Percentiles rank a stretch among this genome's conserved stretches.
Conservation (phyloP, 108 stramenopile species). For the Cylindrotheca fusiformis region DNA sequence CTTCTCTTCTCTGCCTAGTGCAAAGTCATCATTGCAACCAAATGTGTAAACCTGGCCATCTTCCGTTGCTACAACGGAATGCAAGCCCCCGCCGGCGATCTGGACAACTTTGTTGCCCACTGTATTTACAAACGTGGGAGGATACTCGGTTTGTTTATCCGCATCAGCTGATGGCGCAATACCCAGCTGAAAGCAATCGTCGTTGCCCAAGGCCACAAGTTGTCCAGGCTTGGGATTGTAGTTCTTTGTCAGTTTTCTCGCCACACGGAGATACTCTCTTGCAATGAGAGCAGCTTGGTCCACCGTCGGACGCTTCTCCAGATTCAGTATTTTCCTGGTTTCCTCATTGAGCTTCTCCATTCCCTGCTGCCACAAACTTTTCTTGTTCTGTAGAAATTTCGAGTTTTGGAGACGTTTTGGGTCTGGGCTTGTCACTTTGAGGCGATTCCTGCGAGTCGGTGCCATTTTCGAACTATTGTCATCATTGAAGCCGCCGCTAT, state of each 20-base stretch:
- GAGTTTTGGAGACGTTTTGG: not conserved
- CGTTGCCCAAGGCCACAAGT: slow-evolving; percentile 9
- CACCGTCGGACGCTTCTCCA: not conserved
- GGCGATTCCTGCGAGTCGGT: not conserved
- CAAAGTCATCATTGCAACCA: slow-evolving; percentile 90
- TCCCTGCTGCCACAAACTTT: slow-evolving; percentile 1
- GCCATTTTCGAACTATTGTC: not conserved
- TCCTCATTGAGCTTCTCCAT: slow-evolving; percentile 5
- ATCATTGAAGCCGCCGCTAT: not conserved
- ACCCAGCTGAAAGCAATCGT: slow-evolving; percentile 13
- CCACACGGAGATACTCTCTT: slow-evolving; percentile 1
- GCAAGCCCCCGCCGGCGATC: slow-evolving; percentile 82
- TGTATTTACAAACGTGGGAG: slow-evolving; percentile 14
- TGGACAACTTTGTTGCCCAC: slow-evolving; percentile 27
- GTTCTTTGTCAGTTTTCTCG: not conserved
- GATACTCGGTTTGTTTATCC: slow-evolving; percentile 17
- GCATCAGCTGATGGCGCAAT: slow-evolving; percentile 6
- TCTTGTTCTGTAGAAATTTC: not conserved
- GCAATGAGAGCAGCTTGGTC: not conserved
- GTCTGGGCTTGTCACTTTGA: not conserved
- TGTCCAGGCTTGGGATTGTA: slow-evolving; percentile 8
- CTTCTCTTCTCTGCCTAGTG: slow-evolving; percentile 52
- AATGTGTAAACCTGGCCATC: slow-evolving; percentile 84
- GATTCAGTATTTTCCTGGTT: not conserved
- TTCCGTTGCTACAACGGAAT: slow-evolving; percentile 57